A percentile compares a stretch with the other conserved stretches of the same genome.
These are phyloP conservation scores for Marasmius oreades DNA, from an alignment of 1,284 basidiomycete species.

Conservation along the genomic window DNA sequence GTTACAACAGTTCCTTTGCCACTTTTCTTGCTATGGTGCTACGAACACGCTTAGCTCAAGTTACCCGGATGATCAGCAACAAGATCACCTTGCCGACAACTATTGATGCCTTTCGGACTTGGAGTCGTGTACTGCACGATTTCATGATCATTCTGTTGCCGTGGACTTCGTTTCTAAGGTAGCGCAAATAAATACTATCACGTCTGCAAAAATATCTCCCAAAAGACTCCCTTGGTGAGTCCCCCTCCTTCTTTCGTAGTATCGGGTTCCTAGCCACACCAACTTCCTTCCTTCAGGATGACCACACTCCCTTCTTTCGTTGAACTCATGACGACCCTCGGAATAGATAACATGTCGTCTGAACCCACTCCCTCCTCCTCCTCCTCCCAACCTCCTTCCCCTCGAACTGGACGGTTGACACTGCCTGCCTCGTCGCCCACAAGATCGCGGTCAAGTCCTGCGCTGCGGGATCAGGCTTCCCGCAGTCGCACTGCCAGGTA, in stretches of 20 bases:
- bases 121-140: conserved; percentile 30
- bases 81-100: conserved; percentile 48
- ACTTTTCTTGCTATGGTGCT: background rate
- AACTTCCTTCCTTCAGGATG: conserved; percentile 41
- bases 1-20: background rate
- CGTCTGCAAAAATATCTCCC: conserved; percentile 33
- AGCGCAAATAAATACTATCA: conserved; percentile 17
- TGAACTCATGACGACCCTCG: conserved; percentile 78
- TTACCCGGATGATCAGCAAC: conserved; percentile 21
- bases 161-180: conserved; percentile 48
- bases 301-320: conserved; percentile 78
- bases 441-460: conserved; percentile 41
- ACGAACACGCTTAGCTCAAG: background rate
- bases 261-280: conserved; percentile 27
- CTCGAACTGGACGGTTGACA: conserved; percentile 27
- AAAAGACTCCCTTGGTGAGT: conserved; percentile 14
- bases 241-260: conserved; percentile 24
- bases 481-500: conserved; percentile 48
- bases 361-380: conserved; percentile 31
- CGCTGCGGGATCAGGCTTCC: conserved; percentile 38
- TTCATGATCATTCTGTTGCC: conserved; percentile 47
- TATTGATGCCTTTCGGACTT: conserved; percentile 34
- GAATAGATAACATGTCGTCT: conserved; percentile 45
- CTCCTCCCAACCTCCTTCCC: conserved; percentile 30
- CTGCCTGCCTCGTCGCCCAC: conserved; percentile 34